Conservation (phyloP, 75 land plant genomes). For the Pseudotsuga menziesii region DNA sequence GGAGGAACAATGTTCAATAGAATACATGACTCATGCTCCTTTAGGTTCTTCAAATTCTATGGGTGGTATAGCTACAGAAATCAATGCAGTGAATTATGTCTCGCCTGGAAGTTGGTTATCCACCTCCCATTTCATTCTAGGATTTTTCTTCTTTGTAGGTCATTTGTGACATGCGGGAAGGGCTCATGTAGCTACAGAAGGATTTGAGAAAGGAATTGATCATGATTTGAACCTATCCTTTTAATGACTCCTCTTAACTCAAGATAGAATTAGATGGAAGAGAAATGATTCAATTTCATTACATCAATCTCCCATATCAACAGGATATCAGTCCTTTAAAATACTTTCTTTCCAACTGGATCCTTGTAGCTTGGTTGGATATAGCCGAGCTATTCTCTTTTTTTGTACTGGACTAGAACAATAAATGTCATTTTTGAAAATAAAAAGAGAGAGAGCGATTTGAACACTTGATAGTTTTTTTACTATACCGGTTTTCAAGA, state of each 20-base stretch:
- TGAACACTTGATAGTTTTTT: too few species aligned
- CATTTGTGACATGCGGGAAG: neutral
- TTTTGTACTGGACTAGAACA: too few species aligned
- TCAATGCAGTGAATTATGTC: conserved; percentile 14
- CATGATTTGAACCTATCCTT: neutral
- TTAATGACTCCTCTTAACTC: neutral
- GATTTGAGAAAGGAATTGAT: conserved; percentile 6
- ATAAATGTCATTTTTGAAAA: neutral
- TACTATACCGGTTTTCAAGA: neutral
- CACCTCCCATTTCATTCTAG: neutral
- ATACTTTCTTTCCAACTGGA: too few species aligned
- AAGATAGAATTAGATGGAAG: too few species aligned
- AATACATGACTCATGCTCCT: conserved; percentile 15
- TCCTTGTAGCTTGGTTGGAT: too few species aligned
- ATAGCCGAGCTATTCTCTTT: neutral
- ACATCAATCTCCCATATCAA: neutral
- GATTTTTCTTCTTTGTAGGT: conserved; percentile 2
- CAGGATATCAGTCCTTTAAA: too few species aligned
- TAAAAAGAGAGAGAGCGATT: too few species aligned
- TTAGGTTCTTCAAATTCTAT: conserved; percentile 12
- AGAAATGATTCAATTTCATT: too few species aligned
- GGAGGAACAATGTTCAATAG: neutral
- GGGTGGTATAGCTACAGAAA: conserved; percentile 14
- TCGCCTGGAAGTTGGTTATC: neutral
- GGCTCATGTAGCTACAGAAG: neutral